Evolutionary conservation across 371 early-diverging fungal species (phyloP), one percentile per base, ranked within the genome.

Genomic region (Conidiobolus incongruus): DNA sequence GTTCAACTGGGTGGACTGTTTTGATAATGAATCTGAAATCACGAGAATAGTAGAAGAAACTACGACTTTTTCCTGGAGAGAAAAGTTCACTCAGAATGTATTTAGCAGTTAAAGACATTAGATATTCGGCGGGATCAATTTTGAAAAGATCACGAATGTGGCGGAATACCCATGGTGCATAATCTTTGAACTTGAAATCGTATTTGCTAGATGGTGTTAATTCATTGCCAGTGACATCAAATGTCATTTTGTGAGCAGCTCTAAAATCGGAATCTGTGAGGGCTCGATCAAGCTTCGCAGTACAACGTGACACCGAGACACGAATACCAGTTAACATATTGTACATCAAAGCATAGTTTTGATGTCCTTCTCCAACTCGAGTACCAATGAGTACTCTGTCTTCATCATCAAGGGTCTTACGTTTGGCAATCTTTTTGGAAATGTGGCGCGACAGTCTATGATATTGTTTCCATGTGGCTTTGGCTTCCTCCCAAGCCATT

Each of bases 1-100:
- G 93, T 55, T 95, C 95, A 2, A 82, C 63, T 48, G 81, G 81
- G 56, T 84, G 87, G 33, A 95, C 82, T 3, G 96, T 94, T 51
- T 95, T 95, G 70, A 95, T 95, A 51, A 95, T 93, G 59, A 88
- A 94, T 10, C 93, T 76, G 56, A 85, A 91, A 62, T 95, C 96
- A 47, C 83, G 75, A 15, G 89, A 92, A 62, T 79, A 89, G 67
- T 93, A 96, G 54, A 96, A 92, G 61, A 93, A 94, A 46, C 79
- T 78, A 6, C 92, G 90, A 47, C 81, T 81, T 59, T 93, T 93
- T 17, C 96, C 96, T 4, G 93, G 80, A 20, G 85, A 85, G 11
- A 78, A 83, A n/a, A 94, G 66, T 55, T 96, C 94, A 19, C 86
- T 86, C 0, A 96, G 65, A 35, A 93, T 86, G 56, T 93, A 94